Evolutionary conservation across 2,329 filamentous ascomycete species (phyloP), one percentile per base, ranked within the genome.

Genomic region (Sarocladium kiliense): DNA sequence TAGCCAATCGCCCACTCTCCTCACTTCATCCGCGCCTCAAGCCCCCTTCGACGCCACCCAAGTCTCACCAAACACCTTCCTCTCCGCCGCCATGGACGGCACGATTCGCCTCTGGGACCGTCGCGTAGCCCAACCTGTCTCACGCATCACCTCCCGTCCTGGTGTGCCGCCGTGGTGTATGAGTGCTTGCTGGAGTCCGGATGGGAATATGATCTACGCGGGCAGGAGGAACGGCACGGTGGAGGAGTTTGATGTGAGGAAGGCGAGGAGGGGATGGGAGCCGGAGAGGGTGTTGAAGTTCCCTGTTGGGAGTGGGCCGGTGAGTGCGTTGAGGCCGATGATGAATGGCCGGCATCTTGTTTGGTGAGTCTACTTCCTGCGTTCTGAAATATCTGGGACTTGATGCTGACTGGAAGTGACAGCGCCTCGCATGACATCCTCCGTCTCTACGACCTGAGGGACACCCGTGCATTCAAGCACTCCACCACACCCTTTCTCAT

Each of bases 81-180:
- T 99, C 53, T 89, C 92, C 25, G 89, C 94, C 2, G 88, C 90
- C 2, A 90, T 93, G 9, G 88, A 97, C 71, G 92, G 93, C 54
- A 86, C 86, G 0, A 77, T 99, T 44, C 87, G 91, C n/a, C 85
- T 99, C 61, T 99, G 94, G 93, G 96, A 99, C 65, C 78, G 87
- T 2, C 85, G 94, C 19, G 82, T 88, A 59, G 81, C 82, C 1
- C 81, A 87, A 34, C 88, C 93, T 0, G 79, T 96, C 1, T 91
- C 94, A 2, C 84, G 86, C 26, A 93, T 97, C 56, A 77, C 79
- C 1, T 89, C 88, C 18, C 78, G 85, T 11, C 82, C 84, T 11
- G 85, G 85, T 18, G 89, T 91, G 1, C 93, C 94, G 1, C 94
- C 93, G 0, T 99, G 93, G 93, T 97, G 93, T 70, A 97, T 96